Percentiles rank a stretch among this genome's conserved stretches.
These are phyloP conservation scores for Pythium periplocum DNA, from an alignment of 352 stramenopile species.

Conservation along the genomic window DNA sequence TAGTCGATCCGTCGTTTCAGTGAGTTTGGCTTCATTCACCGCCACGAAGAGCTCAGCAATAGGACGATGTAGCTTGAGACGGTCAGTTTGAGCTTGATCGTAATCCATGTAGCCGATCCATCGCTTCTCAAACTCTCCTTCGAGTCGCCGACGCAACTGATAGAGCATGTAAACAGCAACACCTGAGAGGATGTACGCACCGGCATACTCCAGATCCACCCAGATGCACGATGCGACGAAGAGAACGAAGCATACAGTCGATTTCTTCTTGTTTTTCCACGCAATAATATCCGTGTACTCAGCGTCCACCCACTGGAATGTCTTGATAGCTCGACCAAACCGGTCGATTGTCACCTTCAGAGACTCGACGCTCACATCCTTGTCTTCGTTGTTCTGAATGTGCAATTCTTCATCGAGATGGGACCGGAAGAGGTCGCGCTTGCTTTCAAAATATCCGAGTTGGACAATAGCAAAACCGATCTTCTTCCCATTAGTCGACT, in stretches of 20 bases:
- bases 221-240: slow-evolving; percentile 70
- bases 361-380: slow-evolving; percentile 79
- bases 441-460: slow-evolving; percentile 67
- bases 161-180: slow-evolving; percentile 79
- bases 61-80: slow-evolving; percentile 66
- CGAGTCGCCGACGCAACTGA: slow-evolving; percentile 57
- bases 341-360: slow-evolving; percentile 71
- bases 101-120: slow-evolving; percentile 84
- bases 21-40: slow-evolving; percentile 66
- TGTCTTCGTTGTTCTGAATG: slow-evolving; percentile 30
- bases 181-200: slow-evolving; percentile 57
- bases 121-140: slow-evolving; percentile 50
- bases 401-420: slow-evolving; percentile 41
- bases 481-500: slow-evolving; percentile 27
- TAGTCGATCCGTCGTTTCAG: slow-evolving; percentile 41
- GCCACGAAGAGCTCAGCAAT: slow-evolving; percentile 65
- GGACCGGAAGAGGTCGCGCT: slow-evolving; percentile 62
- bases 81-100: slow-evolving; percentile 63
- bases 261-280: slow-evolving; percentile 85
- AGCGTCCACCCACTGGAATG: slow-evolving; percentile 69
- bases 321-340: slow-evolving; percentile 55
- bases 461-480: slow-evolving; percentile 53
- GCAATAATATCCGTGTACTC: slow-evolving; percentile 77
- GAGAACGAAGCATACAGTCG: slow-evolving; percentile 42
- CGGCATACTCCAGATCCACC: slow-evolving; percentile 66